Base-by-base conservation (phyloP, 176 grass and related monocot species). In the Lolium perenne region DNA sequence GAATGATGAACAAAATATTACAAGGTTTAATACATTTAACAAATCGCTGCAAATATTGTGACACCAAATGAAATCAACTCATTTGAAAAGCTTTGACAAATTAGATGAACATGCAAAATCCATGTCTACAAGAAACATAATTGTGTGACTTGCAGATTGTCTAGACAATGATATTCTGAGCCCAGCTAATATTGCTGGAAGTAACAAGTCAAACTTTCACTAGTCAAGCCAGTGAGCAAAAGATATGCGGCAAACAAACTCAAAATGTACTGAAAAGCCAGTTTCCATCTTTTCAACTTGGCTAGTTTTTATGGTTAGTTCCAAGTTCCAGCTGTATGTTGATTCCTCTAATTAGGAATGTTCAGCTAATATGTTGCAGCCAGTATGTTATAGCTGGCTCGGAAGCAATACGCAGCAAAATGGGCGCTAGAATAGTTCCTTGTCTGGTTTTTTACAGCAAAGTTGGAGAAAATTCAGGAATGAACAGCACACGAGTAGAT, bases 51-150 rank as follows among this genome's bases (percentile, higher is more conserved):
- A 75, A 74, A 77, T 56, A 55, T 68, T 49, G 22, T 16, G 18
- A 80, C 13, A 41, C 5, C 29, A 69, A 88, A 79, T 84, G 47
- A 82, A 74, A 80, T 64, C 4, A 79, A 80, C 2, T 38, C 53
- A 50, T 15, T 71, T 15, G 12, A 80, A 46, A 86, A 50, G 14
- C 41, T 72, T 23, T 0, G 0, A 61, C 53, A 58, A 38, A 71
- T 38, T 38, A 70, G 13, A 59, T 74, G 53, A 13, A 8, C 65
- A 79, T 55, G 8, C 49, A 35, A 55, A 76, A 76, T 15, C 23
- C 73, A 70, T 10, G 15, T 20, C 32, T 54, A 54, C 15, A 76
- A 35, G 48, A 54, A 76, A 76, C 16, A 72, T 47, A 75, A 75
- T 13, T 75, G 71, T 43, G 43, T 50, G 46, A 17, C n/a, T 7